These are phyloP conservation scores for Pyrenula massariospora DNA, from an alignment of 495 filamentous ascomycete genomes.

Conservation along the genomic window DNA sequence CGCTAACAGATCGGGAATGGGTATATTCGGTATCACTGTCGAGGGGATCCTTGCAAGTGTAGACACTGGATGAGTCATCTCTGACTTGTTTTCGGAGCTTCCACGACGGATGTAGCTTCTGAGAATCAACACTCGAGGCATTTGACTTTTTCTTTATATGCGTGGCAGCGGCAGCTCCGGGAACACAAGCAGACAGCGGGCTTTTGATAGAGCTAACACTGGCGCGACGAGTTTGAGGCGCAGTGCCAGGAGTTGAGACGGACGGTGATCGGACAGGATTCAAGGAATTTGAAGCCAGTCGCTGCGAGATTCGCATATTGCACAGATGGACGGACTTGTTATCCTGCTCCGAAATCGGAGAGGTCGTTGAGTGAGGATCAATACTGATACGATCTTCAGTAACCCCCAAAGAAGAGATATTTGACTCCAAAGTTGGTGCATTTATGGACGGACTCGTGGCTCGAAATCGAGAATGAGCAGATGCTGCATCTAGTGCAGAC, in stretches of 20 bases:
- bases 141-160: background rate
- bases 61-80: background rate
- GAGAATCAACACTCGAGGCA: background rate
- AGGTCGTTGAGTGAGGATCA: constrained; percentile 11
- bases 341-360: constrained; percentile 8
- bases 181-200: background rate
- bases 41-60: background rate
- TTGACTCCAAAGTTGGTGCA: background rate
- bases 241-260: constrained; percentile 2
- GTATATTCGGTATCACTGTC: background rate
- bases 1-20: background rate
- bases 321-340: constrained; percentile 17
- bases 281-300: constrained; percentile 15
- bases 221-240: background rate
- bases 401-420: background rate
- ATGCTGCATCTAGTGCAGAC: background rate
- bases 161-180: background rate
- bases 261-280: constrained; percentile 13
- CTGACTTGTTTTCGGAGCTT: background rate
- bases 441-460: constrained; percentile 1
- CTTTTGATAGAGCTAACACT: background rate
- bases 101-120: background rate
- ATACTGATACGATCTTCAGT: background rate
- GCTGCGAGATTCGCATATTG: constrained; percentile 21
- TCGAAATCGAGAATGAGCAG: background rate